Evolutionary conservation across 73 alveolate species (phyloP).

Genomic region (Diophrys appendiculata): DNA sequence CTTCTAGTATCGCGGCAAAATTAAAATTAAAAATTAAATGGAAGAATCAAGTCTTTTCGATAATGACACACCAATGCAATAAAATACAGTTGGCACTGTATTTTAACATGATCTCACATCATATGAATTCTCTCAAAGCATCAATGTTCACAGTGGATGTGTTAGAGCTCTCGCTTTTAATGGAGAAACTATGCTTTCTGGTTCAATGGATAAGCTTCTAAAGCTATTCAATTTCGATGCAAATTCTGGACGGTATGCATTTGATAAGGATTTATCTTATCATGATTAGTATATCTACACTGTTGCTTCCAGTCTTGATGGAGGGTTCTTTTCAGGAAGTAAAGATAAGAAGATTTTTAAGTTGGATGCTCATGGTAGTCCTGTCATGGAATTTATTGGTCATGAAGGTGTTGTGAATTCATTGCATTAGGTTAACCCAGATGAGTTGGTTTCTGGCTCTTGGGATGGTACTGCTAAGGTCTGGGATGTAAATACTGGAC

Average conservation of each 20-base stretch:
- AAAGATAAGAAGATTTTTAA: slow-evolving; percentile 87
- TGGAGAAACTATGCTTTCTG: slow-evolving; percentile 44
- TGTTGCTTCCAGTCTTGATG: slow-evolving; percentile 9
- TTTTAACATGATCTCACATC: not conserved
- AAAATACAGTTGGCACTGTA: no score
- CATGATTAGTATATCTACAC: slow-evolving; percentile 38
- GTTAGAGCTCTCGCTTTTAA: slow-evolving; percentile 26
- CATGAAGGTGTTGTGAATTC: slow-evolving; percentile 89
- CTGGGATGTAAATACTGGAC: slow-evolving; percentile 93
- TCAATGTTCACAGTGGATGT: slow-evolving; percentile 44
- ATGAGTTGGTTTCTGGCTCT: slow-evolving; percentile 91
- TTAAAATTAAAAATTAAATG: no score
- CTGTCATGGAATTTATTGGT: slow-evolving; percentile 84
- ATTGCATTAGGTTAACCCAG: slow-evolving; percentile 67
- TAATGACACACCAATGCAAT: no score
- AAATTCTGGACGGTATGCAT: slow-evolving; percentile 41
- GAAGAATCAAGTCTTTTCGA: no score
- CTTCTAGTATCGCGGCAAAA: no score
- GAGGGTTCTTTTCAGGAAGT: slow-evolving; percentile 90
- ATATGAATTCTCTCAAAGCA: slow-evolving; percentile 23
- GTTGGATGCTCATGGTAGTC: slow-evolving; percentile 86
- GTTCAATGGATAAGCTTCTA: slow-evolving; percentile 46
- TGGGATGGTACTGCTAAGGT: slow-evolving; percentile 99
- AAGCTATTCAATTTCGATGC: slow-evolving; percentile 38
- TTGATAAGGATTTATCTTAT: slow-evolving; percentile 48